Evolutionary conservation across 2,329 filamentous ascomycete genomes (phyloP), one percentile per base, ranked within the genome.

Genomic region (Scytalidium lignicola): DNA sequence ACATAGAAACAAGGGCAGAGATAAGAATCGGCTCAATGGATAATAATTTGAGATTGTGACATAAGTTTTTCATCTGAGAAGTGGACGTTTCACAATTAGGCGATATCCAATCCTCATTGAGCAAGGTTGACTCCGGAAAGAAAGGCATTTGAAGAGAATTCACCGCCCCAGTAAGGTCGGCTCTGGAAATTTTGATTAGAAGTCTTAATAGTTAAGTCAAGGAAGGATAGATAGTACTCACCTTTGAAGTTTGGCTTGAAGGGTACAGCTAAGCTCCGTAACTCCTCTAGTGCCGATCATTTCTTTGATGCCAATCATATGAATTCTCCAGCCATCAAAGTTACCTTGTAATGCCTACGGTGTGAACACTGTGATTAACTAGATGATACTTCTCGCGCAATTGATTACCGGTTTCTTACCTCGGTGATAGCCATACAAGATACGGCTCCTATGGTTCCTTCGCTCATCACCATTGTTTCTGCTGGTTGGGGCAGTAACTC

Each of bases 391-490:
- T n/a, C n/a, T n/a, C n/a, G n/a, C n/a, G n/a, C n/a, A n/a, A n/a
- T n/a, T n/a, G n/a, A n/a, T n/a, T n/a, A 26, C 5, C 23, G 6
- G 5, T 10, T 26, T 10, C 39, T 42, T 22, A 48, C 51, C 37
- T 53, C 51, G 29, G 42, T 48, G 19, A 53, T 48, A 12, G 48
- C 51, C 44, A 53, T 46, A 46, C 51, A 53, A 17, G 48, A 50
- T 21, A 53, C 51, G 18, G 48, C 46, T 39, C 48, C 46, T 13
- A 50, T 37, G 6, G 45, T 51, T 15, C 41, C 32, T 7, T 53
- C 51, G 2, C 18, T 41, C 4, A n/a, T 8, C 22, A 13, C 12
- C 20, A 32, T 42, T 20, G 7, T 21, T 18, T 44, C 39, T 26
- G 6, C 23, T 6, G 23, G 23, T 26, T 26, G 5, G 5, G 5